Evolutionary conservation across 305 asterid genomes (phyloP).

Genomic region (Stenogyne calaminthoides): DNA sequence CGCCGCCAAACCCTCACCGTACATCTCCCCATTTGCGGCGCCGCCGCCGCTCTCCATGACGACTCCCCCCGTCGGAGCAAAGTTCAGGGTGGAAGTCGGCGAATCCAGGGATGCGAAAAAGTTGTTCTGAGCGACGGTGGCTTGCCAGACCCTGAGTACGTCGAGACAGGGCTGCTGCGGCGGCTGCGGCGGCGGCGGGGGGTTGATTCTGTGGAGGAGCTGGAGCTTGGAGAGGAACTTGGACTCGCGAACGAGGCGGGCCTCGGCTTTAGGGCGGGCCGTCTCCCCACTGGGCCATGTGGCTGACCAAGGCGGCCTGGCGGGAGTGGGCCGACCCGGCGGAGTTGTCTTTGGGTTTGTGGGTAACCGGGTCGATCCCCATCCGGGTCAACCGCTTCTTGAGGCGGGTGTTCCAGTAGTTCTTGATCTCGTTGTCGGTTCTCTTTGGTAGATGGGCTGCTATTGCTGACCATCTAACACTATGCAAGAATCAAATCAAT

Average conservation of each 20-base stretch:
- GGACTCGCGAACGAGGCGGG: slow-evolving; percentile 44
- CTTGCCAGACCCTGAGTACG: slow-evolving; percentile 56
- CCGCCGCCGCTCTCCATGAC: not conserved
- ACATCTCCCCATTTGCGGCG: too few relatives aligned
- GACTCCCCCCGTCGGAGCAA: not conserved
- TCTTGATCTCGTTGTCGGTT: slow-evolving; percentile 64
- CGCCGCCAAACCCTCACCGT: not conserved
- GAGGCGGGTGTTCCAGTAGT: slow-evolving; percentile 62
- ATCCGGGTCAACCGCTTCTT: slow-evolving; percentile 59
- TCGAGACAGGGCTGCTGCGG: slow-evolving; percentile 40
- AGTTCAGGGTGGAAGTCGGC: slow-evolving; percentile 48
- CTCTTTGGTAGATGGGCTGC: slow-evolving; percentile 54
- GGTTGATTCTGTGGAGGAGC: slow-evolving; percentile 29
- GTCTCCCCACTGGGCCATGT: slow-evolving; percentile 68
- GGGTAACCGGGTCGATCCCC: slow-evolving; percentile 69
- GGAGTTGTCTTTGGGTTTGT: slow-evolving; percentile 47
- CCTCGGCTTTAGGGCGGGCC: slow-evolving; percentile 57
- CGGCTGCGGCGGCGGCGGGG: slow-evolving; percentile 27
- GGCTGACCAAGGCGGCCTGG: slow-evolving; percentile 48
- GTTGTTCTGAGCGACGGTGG: slow-evolving; percentile 22
- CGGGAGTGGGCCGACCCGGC: slow-evolving; percentile 36
- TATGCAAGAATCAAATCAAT: slow-evolving; percentile 28
- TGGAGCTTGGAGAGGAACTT: slow-evolving; percentile 32
- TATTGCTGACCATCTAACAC: slow-evolving; percentile 61
- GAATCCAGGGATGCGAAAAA: slow-evolving; percentile 43